phyloP scores from a whole-genome alignment of 768 basidiomycete species.

The Exsudoporus frostii region DNA sequence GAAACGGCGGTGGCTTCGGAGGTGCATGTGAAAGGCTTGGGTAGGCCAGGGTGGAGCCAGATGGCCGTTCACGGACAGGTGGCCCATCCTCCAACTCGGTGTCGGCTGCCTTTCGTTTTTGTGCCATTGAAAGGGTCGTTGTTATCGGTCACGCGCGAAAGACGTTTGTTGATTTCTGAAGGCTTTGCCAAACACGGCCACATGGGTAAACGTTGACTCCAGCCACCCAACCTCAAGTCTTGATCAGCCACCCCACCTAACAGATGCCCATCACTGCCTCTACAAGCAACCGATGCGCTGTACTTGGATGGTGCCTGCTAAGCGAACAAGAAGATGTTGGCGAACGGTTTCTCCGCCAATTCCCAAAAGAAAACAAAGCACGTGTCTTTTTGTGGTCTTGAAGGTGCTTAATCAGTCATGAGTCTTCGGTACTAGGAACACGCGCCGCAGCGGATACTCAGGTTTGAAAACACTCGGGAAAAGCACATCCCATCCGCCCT shows the following conservation, averaged over 20 bases:
- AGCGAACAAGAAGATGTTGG: too few species aligned
- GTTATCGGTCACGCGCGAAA: constrained; percentile 2
- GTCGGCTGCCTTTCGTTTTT: constrained; percentile 28
- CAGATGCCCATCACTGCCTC: background rate
- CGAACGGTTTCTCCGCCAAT: background rate
- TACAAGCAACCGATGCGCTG: background rate
- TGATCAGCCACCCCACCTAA: background rate
- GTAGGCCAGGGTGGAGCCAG: constrained; percentile 15
- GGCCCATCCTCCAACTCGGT: constrained; percentile 6
- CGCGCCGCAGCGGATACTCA: background rate
- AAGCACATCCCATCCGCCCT: constrained; percentile 2
- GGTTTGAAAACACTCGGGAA: background rate
- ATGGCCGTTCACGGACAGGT: constrained; percentile 3
- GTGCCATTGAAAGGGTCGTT: constrained; percentile 16
- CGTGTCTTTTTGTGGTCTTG: background rate
- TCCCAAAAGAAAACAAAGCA: background rate
- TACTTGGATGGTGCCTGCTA: too few species aligned
- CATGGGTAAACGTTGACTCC: background rate
- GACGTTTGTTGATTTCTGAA: constrained; percentile 17
- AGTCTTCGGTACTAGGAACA: background rate
- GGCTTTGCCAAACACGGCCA: constrained; percentile 26
- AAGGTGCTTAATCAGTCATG: constrained; percentile 1
- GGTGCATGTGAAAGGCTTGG: constrained; percentile 23
- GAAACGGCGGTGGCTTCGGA: constrained; percentile 46
- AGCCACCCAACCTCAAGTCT: background rate